Evolutionary conservation across 768 basidiomycete genomes (phyloP).

Genomic region (Boletus subparvulus): DNA sequence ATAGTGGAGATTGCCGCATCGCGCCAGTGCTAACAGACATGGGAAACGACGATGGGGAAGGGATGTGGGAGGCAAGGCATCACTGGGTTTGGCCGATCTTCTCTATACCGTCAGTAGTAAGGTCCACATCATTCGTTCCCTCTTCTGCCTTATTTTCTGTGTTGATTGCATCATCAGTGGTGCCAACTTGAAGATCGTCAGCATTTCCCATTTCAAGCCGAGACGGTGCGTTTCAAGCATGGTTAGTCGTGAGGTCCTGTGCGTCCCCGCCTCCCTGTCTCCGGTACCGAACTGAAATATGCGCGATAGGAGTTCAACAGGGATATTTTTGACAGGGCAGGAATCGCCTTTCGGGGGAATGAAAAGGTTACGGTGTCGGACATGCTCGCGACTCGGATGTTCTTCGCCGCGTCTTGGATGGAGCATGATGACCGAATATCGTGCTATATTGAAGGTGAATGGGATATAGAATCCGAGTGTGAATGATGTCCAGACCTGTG

Average conservation of each 20-base stretch:
- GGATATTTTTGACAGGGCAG: constrained; percentile 50
- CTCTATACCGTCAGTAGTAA: no score
- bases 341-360: constrained; percentile 12
- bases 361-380: background rate
- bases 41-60: constrained; percentile 57
- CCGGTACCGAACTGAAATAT: constrained; percentile 50
- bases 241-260: constrained; percentile 27
- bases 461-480: background rate
- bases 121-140: no score
- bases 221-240: background rate
- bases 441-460: background rate
- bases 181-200: background rate
- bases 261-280: constrained; percentile 34
- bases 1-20: constrained; percentile 46
- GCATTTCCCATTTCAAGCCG: constrained; percentile 19
- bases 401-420: background rate
- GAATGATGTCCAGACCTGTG: background rate
- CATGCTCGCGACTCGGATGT: no score
- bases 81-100: constrained; percentile 1
- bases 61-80: constrained; percentile 17
- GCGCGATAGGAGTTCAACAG: constrained; percentile 51
- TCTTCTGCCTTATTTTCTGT: no score
- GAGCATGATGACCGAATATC: background rate
- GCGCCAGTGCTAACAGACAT: constrained; percentile 60
- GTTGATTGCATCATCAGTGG: no score